These are phyloP conservation scores for Astrothelium subdiscretum DNA, from an alignment of 495 filamentous ascomycete species.

Conservation along the genomic window DNA sequence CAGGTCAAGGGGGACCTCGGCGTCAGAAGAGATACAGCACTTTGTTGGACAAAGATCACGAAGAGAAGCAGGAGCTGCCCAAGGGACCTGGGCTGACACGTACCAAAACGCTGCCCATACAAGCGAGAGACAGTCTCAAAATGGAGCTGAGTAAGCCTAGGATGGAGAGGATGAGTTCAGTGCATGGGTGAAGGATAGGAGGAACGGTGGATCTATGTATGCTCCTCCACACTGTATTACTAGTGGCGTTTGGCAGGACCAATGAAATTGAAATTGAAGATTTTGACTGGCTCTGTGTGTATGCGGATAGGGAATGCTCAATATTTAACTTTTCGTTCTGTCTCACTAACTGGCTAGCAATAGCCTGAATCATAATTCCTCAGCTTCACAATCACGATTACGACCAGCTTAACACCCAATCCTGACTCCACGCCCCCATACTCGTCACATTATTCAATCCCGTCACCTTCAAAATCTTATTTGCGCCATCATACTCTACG, in stretches of 20 bases:
- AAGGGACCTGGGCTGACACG: neutral
- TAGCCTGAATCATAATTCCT: neutral
- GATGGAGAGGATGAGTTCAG: neutral
- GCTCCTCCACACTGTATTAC: neutral
- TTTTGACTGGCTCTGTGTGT: too few relatives aligned
- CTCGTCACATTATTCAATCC: conserved; percentile 16
- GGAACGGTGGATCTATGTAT: neutral
- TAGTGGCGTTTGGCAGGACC: neutral
- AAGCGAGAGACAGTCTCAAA: neutral
- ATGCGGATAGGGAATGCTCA: too few relatives aligned
- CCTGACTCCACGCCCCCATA: conserved; percentile 17
- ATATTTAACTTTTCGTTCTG: too few relatives aligned
- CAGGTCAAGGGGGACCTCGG: neutral
- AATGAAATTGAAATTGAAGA: too few relatives aligned
- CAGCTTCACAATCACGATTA: too few relatives aligned
- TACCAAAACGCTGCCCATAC: neutral
- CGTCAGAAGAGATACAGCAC: neutral
- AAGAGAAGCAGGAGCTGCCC: neutral
- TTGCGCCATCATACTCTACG: conserved; percentile 14
- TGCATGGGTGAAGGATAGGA: neutral
- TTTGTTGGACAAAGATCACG: neutral
- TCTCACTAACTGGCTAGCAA: neutral
- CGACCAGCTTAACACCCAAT: conserved; percentile 19
- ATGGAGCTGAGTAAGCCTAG: neutral
- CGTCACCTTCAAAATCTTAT: conserved; percentile 15